Evolutionary conservation across 257 asterid species (phyloP).

Genomic region (Solanum sitiens): DNA sequence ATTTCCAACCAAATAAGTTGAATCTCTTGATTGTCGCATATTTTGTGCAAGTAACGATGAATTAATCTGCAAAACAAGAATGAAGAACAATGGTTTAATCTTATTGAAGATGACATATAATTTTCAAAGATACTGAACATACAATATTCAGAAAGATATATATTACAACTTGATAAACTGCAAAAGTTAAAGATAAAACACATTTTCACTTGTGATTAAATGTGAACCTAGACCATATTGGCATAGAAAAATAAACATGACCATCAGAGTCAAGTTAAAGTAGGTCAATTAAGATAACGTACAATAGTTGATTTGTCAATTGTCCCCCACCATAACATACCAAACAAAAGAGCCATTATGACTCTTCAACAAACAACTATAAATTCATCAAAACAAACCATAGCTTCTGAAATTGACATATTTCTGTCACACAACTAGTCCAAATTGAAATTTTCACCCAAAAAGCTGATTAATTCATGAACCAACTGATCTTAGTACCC

Average conservation of each 20-base stretch:
- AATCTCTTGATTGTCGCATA: background rate
- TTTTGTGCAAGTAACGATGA: background rate
- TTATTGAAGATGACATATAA: background rate
- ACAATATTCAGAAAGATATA: background rate
- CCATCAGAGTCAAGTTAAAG: background rate
- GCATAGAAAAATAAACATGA: background rate
- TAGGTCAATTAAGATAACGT: background rate
- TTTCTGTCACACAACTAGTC: background rate
- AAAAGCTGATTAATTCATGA: slow-evolving; percentile 5
- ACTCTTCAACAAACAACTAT: background rate
- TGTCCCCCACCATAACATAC: background rate
- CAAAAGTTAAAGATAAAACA: background rate
- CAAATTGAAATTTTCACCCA: background rate
- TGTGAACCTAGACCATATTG: background rate
- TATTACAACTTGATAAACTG: background rate
- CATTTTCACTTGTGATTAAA: background rate
- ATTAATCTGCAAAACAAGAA: background rate
- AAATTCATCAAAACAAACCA: background rate
- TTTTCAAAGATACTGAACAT: background rate
- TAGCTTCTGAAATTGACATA: background rate
- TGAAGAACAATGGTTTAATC: background rate
- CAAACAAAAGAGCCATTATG: background rate
- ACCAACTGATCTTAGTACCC: slow-evolving; percentile 21
- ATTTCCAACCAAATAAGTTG: background rate
- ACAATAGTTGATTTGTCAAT: background rate